Conservation (phyloP, 2,329 filamentous ascomycete species). For the Xylariomycetidae sp. region DNA sequence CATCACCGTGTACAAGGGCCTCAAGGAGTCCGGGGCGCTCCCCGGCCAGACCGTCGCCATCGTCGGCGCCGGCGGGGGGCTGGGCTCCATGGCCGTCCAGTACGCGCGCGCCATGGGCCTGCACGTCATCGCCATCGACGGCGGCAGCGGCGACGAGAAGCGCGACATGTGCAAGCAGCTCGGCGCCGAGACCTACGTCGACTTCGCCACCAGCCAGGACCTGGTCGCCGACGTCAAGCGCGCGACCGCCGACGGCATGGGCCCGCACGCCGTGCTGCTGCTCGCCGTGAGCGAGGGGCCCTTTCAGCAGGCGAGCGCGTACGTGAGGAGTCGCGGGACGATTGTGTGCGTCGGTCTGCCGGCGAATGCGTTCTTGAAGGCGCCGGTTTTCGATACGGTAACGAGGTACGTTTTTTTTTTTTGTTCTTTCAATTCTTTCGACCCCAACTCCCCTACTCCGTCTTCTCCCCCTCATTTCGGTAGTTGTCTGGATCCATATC, state of each 20-base stretch:
- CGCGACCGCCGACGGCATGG: conserved; percentile 72
- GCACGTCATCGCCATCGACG: conserved; percentile 74
- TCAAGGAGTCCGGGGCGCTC: conserved; percentile 74
- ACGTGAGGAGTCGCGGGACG: conserved; percentile 76
- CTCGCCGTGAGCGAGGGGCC: conserved; percentile 86
- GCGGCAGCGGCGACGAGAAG: conserved; percentile 80
- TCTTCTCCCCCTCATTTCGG: too few relatives aligned
- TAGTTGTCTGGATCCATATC: too few relatives aligned
- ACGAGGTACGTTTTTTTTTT: conserved; percentile 48
- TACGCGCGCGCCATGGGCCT: conserved; percentile 91
- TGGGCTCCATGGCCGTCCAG: conserved; percentile 72
- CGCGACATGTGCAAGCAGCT: conserved; percentile 62
- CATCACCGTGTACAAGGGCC: conserved; percentile 85
- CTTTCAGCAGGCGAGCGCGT: conserved; percentile 89
- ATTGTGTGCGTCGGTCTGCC: conserved; percentile 90
- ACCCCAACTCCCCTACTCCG: too few relatives aligned
- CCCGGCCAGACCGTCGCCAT: conserved; percentile 78
- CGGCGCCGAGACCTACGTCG: conserved; percentile 70
- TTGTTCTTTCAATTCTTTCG: not conserved
- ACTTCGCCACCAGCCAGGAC: conserved; percentile 73
- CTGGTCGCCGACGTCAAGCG: conserved; percentile 80
- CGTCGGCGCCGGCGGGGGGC: conserved; percentile 79
- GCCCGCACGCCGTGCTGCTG: conserved; percentile 82
- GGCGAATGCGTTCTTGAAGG: conserved; percentile 70
- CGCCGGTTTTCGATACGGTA: conserved; percentile 86